Evolutionary conservation across 2,329 filamentous ascomycete genomes (phyloP).

Genomic region (Neoascochyta sp.): DNA sequence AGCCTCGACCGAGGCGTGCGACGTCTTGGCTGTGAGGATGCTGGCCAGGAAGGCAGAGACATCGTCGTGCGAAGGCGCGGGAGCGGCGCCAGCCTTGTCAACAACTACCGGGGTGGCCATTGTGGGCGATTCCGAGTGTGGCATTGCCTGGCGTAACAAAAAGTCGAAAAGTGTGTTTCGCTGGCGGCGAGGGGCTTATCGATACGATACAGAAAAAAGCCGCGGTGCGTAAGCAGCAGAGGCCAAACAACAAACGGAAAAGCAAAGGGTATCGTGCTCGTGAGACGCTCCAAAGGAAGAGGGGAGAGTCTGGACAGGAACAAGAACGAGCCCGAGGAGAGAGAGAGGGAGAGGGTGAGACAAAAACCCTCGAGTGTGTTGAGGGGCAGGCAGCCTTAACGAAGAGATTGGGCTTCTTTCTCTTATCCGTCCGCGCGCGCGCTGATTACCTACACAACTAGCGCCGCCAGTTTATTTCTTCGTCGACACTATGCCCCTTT

Average conservation of each 20-base stretch:
- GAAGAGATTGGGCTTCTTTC: constrained; percentile 8
- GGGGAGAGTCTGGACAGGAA: constrained; percentile 31
- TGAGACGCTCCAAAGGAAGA: constrained; percentile 25
- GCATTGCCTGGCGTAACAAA: constrained; percentile 44
- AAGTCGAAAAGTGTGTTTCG: constrained; percentile 6
- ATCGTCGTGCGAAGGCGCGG: constrained; percentile 47
- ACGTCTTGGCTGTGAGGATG: constrained; percentile 51
- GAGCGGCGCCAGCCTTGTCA: constrained; percentile 42
- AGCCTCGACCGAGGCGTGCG: constrained; percentile 57
- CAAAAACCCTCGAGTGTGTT: constrained; percentile 7
- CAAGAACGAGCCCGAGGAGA: constrained; percentile 15
- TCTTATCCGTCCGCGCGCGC: constrained; percentile 10
- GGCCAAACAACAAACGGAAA: constrained; percentile 4
- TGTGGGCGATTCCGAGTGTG: constrained; percentile 50
- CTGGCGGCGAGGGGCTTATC: constrained; percentile 23
- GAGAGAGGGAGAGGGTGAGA: constrained; percentile 7
- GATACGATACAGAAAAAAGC: constrained; percentile 15
- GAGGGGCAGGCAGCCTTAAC: constrained; percentile 2
- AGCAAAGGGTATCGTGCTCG: constrained; percentile 20
- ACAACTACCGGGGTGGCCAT: constrained; percentile 48
- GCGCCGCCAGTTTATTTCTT: too few relatives aligned
- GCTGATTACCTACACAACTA: too few relatives aligned
- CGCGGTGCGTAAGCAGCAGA: constrained; percentile 12
- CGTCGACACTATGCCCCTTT: too few relatives aligned
- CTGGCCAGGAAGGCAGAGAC: constrained; percentile 42